Evolutionary conservation across 345 rosid species (phyloP).

Genomic region (Eucalyptus tenuipes): DNA sequence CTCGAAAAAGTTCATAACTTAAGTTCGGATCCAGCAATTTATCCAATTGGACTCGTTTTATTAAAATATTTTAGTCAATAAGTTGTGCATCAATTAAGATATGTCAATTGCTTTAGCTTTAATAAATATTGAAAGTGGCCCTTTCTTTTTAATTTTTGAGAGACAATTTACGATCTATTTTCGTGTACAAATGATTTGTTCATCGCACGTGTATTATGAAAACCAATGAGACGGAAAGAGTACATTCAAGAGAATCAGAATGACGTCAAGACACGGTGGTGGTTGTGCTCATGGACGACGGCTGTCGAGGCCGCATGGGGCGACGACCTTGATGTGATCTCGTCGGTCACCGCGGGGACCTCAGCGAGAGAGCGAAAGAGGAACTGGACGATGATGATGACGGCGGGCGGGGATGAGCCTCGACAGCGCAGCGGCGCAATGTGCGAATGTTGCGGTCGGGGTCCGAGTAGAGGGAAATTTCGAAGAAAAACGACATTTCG

Average conservation of each 20-base stretch:
- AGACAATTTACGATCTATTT: neutral
- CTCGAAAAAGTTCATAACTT: neutral
- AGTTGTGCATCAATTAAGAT: too few relatives aligned
- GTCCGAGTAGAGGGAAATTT: neutral
- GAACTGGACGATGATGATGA: neutral
- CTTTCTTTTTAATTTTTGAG: neutral
- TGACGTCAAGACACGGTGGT: neutral
- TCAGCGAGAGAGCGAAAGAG: neutral
- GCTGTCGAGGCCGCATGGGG: neutral
- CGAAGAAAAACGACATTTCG: neutral
- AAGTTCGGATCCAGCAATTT: accelerated
- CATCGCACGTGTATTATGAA: neutral
- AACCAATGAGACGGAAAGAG: neutral
- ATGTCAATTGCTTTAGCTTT: too few relatives aligned
- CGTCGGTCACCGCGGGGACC: neutral
- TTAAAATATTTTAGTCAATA: neutral
- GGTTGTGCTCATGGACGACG: neutral
- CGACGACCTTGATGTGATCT: neutral
- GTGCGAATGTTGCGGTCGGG: neutral
- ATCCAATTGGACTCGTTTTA: accelerated
- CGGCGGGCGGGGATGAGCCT: neutral
- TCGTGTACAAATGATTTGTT: neutral
- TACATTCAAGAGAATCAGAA: neutral
- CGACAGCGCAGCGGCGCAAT: too few relatives aligned
- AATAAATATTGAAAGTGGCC: neutral